Base-by-base conservation (phyloP, 441 rosid genomes). In the Isatis lusitanica region DNA sequence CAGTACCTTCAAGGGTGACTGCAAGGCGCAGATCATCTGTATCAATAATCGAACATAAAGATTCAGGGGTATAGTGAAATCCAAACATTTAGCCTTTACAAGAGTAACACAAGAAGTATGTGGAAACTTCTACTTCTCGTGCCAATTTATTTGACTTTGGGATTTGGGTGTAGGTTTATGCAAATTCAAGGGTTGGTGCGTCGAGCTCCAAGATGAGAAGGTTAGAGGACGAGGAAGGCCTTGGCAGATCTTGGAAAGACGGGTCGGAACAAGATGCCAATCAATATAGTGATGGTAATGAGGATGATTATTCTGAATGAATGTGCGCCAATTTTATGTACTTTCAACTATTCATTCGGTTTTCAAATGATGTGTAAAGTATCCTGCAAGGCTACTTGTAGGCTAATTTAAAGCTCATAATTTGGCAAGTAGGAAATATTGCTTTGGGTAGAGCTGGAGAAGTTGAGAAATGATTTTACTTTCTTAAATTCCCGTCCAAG, bases 241-340 rank as follows among this genome's bases (percentile, higher is more conserved):
- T 78, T 39, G 87, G 77, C 52, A 74, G 90, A 66, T 63, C 82
- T 33, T 88, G 74, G 24, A 81, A 79, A 79, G 77, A 69, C 26
- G 58, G 44, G 6, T 78, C 56, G 7, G 87, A 71, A 28, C 82
- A 79, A 24, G 79, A 81, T 72, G 87, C 80, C 57, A 62, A 70
- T 35, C 90, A 80, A 43, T 91, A 85, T 55, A 86, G 79, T 44
- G 86, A 89, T 46, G 92, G 81, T 33, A 88, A 75, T 13, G 97
- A 94, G 73, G 96, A 94, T 74, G 91, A 86, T 56, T 70, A 86
- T 68, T 88, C 92, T 50, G 94, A 85, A 35, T 89, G 85, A 89
- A 30, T 38, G n/a, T 55, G 66, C 4, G 17, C 4, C 66, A 4
- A 12, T 12, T 43, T 43, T n/a, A 43, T 44, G 12, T 73, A 56